Conservation (phyloP, 768 basidiomycete genomes). For the Tricholoma bakamatsutake region DNA sequence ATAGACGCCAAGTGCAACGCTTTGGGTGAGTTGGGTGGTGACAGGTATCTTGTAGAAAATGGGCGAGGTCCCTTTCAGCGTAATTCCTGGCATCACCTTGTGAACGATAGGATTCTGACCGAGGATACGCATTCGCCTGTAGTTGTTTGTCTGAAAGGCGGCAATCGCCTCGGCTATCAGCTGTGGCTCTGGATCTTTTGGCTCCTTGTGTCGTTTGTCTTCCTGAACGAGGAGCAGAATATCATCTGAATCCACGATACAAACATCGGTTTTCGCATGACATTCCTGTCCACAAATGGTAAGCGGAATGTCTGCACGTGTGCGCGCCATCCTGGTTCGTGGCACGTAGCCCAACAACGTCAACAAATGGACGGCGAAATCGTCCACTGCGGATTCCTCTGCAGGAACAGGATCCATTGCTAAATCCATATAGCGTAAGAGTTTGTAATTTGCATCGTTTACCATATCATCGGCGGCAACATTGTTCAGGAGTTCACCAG, state of each 20-base stretch:
- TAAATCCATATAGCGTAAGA: too few species aligned
- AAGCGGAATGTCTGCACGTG: too few species aligned
- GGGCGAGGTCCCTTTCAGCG: slow-evolving; percentile 24
- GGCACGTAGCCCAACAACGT: too few species aligned
- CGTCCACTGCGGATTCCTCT: too few species aligned
- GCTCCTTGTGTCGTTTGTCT: neutral
- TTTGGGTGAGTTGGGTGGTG: slow-evolving; percentile 12
- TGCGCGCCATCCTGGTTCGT: too few species aligned
- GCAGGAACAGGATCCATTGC: too few species aligned
- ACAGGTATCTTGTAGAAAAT: slow-evolving; percentile 27
- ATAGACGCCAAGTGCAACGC: slow-evolving; percentile 13
- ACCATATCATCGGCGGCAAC: too few species aligned
- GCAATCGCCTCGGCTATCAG: slow-evolving; percentile 13
- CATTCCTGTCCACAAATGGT: too few species aligned
- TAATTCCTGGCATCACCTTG: slow-evolving; percentile 26
- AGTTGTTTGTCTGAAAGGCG: slow-evolving; percentile 18
- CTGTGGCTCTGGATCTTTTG: neutral
- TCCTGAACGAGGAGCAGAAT: slow-evolving; percentile 21
- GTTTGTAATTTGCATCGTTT: too few species aligned
- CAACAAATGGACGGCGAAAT: too few species aligned
- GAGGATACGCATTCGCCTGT: slow-evolving; percentile 3
- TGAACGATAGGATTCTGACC: neutral
- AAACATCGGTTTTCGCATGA: too few species aligned
- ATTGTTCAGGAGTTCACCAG: too few species aligned
- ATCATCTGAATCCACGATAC: slow-evolving; percentile 1